These are phyloP conservation scores for Pouteria glomerata DNA, from an alignment of 148 eudicot species.

Conservation along the genomic window DNA sequence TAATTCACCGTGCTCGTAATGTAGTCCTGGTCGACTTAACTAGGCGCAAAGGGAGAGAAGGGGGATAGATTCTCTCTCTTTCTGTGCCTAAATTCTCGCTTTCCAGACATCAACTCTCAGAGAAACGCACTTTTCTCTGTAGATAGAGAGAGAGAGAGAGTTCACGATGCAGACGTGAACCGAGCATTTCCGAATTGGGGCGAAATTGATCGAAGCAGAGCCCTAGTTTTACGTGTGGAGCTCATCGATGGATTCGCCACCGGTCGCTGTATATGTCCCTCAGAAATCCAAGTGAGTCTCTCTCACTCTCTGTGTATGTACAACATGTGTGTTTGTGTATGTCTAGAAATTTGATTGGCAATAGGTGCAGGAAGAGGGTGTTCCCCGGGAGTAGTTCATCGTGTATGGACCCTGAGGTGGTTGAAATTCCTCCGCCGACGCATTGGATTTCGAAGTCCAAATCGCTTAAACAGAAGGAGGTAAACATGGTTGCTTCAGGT, in stretches of 20 bases:
- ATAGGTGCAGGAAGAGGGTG: constrained; percentile 36
- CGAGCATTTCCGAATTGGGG: too few relatives aligned
- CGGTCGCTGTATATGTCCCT: constrained; percentile 32
- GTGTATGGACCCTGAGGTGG: constrained; percentile 39
- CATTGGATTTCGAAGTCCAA: constrained; percentile 27
- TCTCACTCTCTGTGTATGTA: constrained; percentile 2
- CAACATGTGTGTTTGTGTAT: not conserved
- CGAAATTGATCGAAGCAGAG: too few relatives aligned
- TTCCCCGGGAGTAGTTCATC: constrained; percentile 35
- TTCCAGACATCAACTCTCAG: too few relatives aligned
- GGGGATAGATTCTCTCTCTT: too few relatives aligned
- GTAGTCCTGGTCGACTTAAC: too few relatives aligned
- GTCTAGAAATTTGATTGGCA: constrained; percentile 6
- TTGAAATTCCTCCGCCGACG: constrained; percentile 47
- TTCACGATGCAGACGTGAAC: too few relatives aligned
- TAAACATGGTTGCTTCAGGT: constrained; percentile 19
- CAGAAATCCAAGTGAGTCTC: constrained; percentile 37
- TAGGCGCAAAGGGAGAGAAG: too few relatives aligned
- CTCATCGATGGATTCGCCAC: constrained; percentile 41
- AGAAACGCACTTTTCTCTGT: too few relatives aligned
- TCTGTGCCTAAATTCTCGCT: too few relatives aligned
- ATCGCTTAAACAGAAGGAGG: constrained; percentile 33
- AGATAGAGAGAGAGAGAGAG: too few relatives aligned
- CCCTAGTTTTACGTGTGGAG: too few relatives aligned
- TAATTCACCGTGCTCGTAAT: too few relatives aligned